Base-by-base conservation (phyloP, 257 asterid genomes). In the Salvia hispanica region DNA sequence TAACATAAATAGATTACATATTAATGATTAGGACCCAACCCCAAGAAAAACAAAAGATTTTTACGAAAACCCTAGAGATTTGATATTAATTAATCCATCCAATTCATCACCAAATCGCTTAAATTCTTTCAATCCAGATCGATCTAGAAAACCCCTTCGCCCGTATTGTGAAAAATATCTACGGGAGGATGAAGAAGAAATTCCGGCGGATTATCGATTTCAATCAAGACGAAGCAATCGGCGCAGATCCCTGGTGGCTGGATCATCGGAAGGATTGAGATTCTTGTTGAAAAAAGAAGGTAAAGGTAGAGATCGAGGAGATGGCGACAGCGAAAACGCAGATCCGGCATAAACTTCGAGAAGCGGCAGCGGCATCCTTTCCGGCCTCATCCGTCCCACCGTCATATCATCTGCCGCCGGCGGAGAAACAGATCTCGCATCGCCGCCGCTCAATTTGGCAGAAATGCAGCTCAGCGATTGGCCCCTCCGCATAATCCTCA, bases 271-370 rank as follows among this genome's bases (percentile, higher is more conserved):
- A 5, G 74, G 69, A 46, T 68, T 62, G 44, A 6, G 70, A 45
- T 57, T 76, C 52, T 53, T 77, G 78, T 65, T 78, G 74, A 82
- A 86, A 59, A 89, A 89, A 4, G 88, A 81, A 55, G 96, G 96
- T 13, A 86, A 61, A 15, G 96, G 96, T 18, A 89, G 72, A 3
- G 94, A 71, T 14, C 86, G 81, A 16, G 96, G 96, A 58, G 96
- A 82, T 6, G 96, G 96, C 51, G 96, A 89, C 8, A 71, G 64
- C 13, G 78, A 58, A 57, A 64, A 84, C 31, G 83, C 92, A 28
- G 96, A 86, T 53, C 96, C 96, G 54, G 96, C 96, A 69, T 88
- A 88, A 3, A 81, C 64, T 64, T 81, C 81, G 28, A 70, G 46
- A 10, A 54, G 40, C 0, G 72, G 46, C 12, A 54, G 40, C 0